Conservation (phyloP, 176 grass and related monocot species). For the Thinopyrum elongatum region DNA sequence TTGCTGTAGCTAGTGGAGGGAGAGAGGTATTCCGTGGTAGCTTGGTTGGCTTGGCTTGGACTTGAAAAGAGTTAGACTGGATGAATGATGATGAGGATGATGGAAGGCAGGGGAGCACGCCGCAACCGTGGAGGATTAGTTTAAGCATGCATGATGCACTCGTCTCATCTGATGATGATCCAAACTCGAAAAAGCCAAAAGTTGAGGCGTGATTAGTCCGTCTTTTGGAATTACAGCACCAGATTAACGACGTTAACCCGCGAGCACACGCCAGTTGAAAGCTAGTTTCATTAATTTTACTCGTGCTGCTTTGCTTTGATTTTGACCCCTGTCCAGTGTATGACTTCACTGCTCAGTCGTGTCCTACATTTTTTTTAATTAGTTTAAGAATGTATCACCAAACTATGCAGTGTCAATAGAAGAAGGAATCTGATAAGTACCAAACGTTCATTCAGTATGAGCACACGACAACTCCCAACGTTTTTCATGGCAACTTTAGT, state of each 20-base stretch:
- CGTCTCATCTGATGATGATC: slow-evolving; percentile 2
- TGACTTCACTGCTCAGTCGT: too few relatives aligned
- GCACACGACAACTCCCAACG: too few relatives aligned
- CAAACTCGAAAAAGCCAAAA: slow-evolving; percentile 54
- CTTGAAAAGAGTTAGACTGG: slow-evolving; percentile 12
- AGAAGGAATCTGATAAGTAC: too few relatives aligned
- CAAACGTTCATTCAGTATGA: too few relatives aligned
- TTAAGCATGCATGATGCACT: slow-evolving; percentile 33
- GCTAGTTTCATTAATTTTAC: neutral
- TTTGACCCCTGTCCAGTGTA: neutral
- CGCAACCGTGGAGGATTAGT: slow-evolving; percentile 41
- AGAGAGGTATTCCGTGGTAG: neutral
- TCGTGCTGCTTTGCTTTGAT: slow-evolving; percentile 9
- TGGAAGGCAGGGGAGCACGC: slow-evolving; percentile 38
- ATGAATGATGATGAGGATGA: neutral
- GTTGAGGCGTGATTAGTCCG: slow-evolving; percentile 25
- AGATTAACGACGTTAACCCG: slow-evolving; percentile 32
- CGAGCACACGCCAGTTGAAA: slow-evolving; percentile 22
- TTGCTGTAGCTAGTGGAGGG: neutral
- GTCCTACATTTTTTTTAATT: too few relatives aligned
- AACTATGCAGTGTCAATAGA: too few relatives aligned
- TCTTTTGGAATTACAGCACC: slow-evolving; percentile 31
- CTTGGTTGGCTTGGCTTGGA: slow-evolving; percentile 1
- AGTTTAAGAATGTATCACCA: too few relatives aligned
- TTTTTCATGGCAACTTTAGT: too few relatives aligned